Base-by-base conservation (phyloP, 352 stramenopile genomes). In the Phytopythium cucurbitacearum region DNA sequence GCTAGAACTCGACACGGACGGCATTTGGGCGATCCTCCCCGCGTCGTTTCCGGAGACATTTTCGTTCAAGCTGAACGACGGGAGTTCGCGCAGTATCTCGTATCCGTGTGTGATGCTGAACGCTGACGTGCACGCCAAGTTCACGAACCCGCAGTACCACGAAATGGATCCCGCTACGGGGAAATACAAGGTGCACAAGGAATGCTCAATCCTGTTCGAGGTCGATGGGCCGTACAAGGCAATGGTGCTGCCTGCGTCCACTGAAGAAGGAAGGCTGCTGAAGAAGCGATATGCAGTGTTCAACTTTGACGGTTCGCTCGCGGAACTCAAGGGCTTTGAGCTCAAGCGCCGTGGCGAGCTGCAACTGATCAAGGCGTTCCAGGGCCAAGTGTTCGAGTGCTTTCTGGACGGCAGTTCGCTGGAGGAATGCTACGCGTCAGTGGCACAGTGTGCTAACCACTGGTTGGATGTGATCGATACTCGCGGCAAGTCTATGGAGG, bases 51-150 rank as follows among this genome's bases (percentile, higher is more conserved):
- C 97, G 0, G 96, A 99, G 68, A 97, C 97, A 12, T 99, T 98
- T 56, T 95, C 67, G 1, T 98, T 99, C 65, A 67, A 79, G 40
- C 67, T 88, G 0, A 75, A 83, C 32, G 71, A 87, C 54, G 76
- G 74, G 11, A 70, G 69, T 10, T 75, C 64, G 2, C 94, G 84
- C 37, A 88, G 97, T 43, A 89, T 99, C 40, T 97, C 96, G 51
- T 99, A 99, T 71, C 97, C 97, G 8, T 99, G 97, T 65, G 90
- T 98, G 39, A 99, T 99, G 97, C 74, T 99, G 12, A 99, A 99
- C 68, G 97, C 97, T 16, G 93, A 99, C 65, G 95, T 99, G 6
- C 84, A 99, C 53, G 89, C 97, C 43, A 97, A 98, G 55, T 99
- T 99, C 70, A 99, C 97, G 15, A 99, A 99, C 62, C 95, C 98